Base-by-base conservation (phyloP, 192 early-diverging fungal species). In the Chytriomyces confervae region DNA sequence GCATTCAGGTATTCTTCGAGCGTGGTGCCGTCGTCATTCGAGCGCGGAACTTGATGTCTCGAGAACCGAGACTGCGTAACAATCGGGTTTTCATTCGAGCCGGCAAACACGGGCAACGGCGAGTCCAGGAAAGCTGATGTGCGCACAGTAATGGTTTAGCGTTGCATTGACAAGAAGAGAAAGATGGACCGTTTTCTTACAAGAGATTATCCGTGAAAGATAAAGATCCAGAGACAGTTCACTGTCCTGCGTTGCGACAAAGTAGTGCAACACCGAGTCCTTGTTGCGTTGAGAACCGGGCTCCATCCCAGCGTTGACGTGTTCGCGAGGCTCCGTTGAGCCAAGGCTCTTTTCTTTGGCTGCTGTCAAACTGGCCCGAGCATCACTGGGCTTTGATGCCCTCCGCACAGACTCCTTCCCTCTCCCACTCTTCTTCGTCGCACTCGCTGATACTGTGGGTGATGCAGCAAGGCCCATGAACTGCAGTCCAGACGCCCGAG, bases 191-290 rank as follows among this genome's bases (percentile, higher is more conserved):
- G 53, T 20, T 57, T 57, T 11, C 61, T 45, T 57, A 85, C 83
- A 47, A 23, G 74, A 23, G 44, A 86, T 85, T 50, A 88, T 84
- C 27, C 63, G 61, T 20, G 76, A 79, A 46, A 88, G 70, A 65
- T 88, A 88, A 27, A 51, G 71, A 49, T 88, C 87, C 53, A 88
- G 77, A 7, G 81, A 51, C 61, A 73, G 49, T 62, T 88, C 87
- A n/a, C 71, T 79, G 44, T 81, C 75, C 7, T 63, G 62, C 3
- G 83, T 85, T 7, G 85, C 82, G 44, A 85, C 72, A 81, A 88
- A 88, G 74, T 88, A 88, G 66, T 88, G 84, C 36, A 88, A 79
- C 11, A 85, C 83, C 7, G 82, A 84, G 72, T 88, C 87, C 65
- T 84, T 74, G 74, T 85, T 82, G 10, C 73, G 67, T 50, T 83